A percentile compares a stretch with the other conserved stretches of the same genome.
phyloP scores from a whole-genome alignment of 176 grass and related monocot species.

The Cocos nucifera region DNA sequence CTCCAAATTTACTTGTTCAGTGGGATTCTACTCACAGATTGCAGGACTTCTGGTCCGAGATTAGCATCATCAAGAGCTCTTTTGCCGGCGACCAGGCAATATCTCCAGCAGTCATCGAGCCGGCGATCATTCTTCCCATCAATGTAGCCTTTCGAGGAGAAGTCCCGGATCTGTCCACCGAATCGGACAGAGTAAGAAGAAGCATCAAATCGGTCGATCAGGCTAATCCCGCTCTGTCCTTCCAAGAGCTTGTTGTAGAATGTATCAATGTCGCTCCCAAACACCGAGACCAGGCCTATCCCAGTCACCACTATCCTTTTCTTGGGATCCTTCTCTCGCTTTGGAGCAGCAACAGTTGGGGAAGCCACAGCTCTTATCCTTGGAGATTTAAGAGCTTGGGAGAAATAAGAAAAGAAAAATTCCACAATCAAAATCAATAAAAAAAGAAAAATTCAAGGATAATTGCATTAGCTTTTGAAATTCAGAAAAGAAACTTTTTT shows the following conservation, averaged over 20 bases:
- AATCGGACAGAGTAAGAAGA: conserved; percentile 21
- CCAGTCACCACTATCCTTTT: conserved; percentile 46
- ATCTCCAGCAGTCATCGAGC: conserved; percentile 39
- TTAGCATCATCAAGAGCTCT: conserved; percentile 42
- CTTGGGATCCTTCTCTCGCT: conserved; percentile 38
- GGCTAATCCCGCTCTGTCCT: conserved; percentile 20
- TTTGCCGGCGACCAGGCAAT: conserved; percentile 38
- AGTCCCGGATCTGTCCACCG: conserved; percentile 35
- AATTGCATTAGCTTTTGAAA: no score
- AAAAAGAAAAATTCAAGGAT: no score
- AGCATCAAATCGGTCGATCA: conserved; percentile 34
- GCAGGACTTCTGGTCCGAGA: conserved; percentile 8
- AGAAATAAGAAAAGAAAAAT: no score
- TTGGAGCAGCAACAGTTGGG: neutral
- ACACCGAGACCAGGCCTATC: conserved; percentile 48
- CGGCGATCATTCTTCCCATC: conserved; percentile 25
- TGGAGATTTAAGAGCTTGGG: no score
- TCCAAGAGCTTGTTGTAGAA: conserved; percentile 36
- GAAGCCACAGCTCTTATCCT: no score
- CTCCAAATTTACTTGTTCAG: no score
- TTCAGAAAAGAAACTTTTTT: no score
- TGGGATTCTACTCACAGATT: no score
- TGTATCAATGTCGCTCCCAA: conserved; percentile 29
- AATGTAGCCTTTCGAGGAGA: conserved; percentile 31
- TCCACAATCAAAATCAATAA: no score